These are phyloP conservation scores for Fusarium albidum DNA, from an alignment of 2,329 filamentous ascomycete species.

Conservation along the genomic window DNA sequence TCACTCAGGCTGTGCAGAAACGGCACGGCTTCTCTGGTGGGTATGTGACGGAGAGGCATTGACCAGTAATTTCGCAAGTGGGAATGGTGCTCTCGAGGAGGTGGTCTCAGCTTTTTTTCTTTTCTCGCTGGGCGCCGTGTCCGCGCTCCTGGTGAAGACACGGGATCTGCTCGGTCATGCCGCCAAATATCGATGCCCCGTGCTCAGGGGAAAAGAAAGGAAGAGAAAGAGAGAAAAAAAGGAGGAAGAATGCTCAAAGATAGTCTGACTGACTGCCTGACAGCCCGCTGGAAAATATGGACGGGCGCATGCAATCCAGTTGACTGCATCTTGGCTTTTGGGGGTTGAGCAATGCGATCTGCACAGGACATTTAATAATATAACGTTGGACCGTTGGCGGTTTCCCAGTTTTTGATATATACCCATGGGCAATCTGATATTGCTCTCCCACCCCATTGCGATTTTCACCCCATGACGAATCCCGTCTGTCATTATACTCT, in stretches of 20 bases:
- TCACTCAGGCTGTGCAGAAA: too few species aligned
- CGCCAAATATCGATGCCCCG: conserved; percentile 7
- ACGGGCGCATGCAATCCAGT: not conserved
- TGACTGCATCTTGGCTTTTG: not conserved
- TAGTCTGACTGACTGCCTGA: not conserved
- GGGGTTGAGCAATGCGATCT: too few species aligned
- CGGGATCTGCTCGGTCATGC: conserved; percentile 15
- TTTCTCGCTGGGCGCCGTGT: conserved; percentile 2
- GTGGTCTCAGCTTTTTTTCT: conserved; percentile 35
- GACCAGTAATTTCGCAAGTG: conserved; percentile 40
- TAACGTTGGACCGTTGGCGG: too few species aligned
- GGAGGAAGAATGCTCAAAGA: not conserved
- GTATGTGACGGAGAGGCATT: conserved; percentile 34
- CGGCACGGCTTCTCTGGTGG: not conserved
- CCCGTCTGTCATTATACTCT: too few species aligned
- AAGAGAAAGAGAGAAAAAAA: not conserved
- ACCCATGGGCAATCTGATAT: too few species aligned
- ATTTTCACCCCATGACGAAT: too few species aligned
- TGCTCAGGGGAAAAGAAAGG: not conserved
- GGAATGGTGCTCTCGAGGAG: conserved; percentile 10
- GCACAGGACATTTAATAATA: too few species aligned
- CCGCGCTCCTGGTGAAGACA: conserved; percentile 7
- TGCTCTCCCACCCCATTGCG: too few species aligned
- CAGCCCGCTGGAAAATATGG: not conserved
- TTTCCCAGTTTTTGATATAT: too few species aligned